Percentiles rank a stretch among this genome's conserved stretches.
These are phyloP conservation scores for Arthroderma sp. DNA, from an alignment of 2,329 filamentous ascomycete genomes.

Conservation along the genomic window DNA sequence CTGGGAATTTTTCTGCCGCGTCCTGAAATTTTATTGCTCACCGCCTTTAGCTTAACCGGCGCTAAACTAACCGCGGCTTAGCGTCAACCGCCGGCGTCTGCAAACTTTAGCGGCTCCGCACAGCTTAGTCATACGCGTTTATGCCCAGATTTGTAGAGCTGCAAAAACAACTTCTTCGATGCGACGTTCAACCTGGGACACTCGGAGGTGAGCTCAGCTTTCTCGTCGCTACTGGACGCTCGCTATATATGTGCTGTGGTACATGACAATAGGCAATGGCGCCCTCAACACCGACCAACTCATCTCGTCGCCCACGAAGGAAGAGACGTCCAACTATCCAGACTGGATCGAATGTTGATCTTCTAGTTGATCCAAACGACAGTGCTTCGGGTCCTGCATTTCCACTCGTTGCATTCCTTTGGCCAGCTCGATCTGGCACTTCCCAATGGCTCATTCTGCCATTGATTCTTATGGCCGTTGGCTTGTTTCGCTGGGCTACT, in stretches of 20 bases:
- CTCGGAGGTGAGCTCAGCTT: neutral
- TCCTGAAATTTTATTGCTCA: slow-evolving; percentile 7
- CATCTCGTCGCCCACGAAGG: slow-evolving; percentile 31
- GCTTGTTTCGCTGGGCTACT: slow-evolving; percentile 84
- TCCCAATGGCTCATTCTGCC: slow-evolving; percentile 91
- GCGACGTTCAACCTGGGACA: neutral
- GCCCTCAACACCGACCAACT: slow-evolving; percentile 15
- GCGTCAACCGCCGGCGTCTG: neutral
- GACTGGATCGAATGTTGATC: no score
- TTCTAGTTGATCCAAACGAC: slow-evolving; percentile 30
- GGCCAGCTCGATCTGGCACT: slow-evolving; percentile 67
- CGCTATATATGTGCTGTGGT: no score
- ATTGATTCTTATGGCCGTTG: slow-evolving; percentile 75
- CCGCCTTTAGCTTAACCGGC: slow-evolving; percentile 16
- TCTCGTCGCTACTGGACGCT: neutral
- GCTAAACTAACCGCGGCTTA: neutral
- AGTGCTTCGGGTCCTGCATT: slow-evolving; percentile 55
- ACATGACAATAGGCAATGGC: slow-evolving; percentile 2
- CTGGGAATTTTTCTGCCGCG: slow-evolving; percentile 11
- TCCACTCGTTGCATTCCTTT: slow-evolving; percentile 84
- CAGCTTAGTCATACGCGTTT: neutral
- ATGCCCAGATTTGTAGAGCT: neutral
- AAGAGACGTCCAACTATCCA: slow-evolving; percentile 24
- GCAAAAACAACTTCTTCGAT: neutral
- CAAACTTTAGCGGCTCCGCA: neutral